These are phyloP conservation scores for Cryoendolithus antarcticus DNA, from an alignment of 2,329 filamentous ascomycete genomes.

Conservation along the genomic window DNA sequence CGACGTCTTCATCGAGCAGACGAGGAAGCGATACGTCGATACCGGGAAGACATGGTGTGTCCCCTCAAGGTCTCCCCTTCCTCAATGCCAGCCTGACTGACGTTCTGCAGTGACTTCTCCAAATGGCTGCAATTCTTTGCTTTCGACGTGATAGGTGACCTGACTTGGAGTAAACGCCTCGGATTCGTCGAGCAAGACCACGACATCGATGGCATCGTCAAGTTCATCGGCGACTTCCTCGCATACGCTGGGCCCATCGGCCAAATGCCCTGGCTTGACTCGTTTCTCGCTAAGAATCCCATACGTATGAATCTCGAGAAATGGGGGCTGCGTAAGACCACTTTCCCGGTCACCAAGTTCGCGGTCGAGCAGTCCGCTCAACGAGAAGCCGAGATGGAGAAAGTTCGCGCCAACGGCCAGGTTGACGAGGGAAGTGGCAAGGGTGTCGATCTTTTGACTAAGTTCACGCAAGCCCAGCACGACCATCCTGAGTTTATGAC, in stretches of 20 bases:
- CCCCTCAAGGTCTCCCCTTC: no score
- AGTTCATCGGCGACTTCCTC: conserved; percentile 51
- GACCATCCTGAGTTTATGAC: conserved; percentile 60
- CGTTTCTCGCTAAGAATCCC: conserved; percentile 61
- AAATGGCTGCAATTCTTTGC: conserved; percentile 70
- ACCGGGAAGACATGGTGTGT: conserved; percentile 28
- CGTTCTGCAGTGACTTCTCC: conserved; percentile 57
- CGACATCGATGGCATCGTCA: conserved; percentile 63
- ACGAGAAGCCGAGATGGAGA: conserved; percentile 43
- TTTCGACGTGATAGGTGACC: conserved; percentile 68
- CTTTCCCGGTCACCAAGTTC: conserved; percentile 63
- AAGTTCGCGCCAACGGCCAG: conserved; percentile 31
- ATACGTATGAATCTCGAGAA: conserved; percentile 55
- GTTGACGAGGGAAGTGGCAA: conserved; percentile 23
- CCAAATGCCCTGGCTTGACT: conserved; percentile 62
- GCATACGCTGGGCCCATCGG: conserved; percentile 59
- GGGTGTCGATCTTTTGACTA: conserved; percentile 52
- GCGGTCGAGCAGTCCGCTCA: conserved; percentile 55
- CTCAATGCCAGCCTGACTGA: no score
- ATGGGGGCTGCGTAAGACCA: conserved; percentile 53
- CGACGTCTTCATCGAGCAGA: conserved; percentile 51
- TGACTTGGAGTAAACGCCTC: conserved; percentile 63
- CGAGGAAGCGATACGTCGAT: conserved; percentile 29
- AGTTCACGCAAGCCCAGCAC: conserved; percentile 57
- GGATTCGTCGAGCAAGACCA: conserved; percentile 64